Evolutionary conservation across 768 basidiomycete species (phyloP).

Genomic region (Lyophyllum decastes): DNA sequence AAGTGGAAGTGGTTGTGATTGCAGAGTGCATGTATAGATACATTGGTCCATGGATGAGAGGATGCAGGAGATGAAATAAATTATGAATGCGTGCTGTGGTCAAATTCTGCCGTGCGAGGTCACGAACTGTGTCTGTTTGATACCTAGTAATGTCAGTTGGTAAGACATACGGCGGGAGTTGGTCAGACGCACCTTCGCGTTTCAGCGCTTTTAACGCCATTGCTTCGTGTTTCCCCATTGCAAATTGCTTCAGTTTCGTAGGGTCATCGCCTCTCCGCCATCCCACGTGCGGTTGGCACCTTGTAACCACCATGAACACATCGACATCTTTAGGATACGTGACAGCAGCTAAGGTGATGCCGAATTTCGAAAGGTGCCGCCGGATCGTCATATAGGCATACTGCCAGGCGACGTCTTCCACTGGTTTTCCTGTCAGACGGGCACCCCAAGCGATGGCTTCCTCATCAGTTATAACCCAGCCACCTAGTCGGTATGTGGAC

Average conservation of each 20-base stretch:
- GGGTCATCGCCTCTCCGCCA: background rate
- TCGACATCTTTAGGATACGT: background rate
- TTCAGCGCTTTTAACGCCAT: background rate
- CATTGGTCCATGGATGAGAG: no score
- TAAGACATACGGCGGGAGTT: background rate
- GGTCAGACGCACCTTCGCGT: background rate
- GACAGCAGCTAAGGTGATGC: background rate
- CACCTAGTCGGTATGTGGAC: background rate
- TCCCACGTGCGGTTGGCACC: background rate
- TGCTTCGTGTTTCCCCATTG: background rate
- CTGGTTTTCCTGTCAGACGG: background rate
- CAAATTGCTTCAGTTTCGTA: background rate
- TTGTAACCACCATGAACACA: background rate
- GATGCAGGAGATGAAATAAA: no score
- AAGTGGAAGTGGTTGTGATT: no score
- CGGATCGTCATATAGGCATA: background rate
- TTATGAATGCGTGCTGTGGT: background rate
- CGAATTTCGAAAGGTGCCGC: background rate
- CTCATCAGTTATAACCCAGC: background rate
- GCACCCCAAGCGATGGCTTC: background rate
- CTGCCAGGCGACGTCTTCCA: background rate
- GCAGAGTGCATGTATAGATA: no score
- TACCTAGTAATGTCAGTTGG: background rate
- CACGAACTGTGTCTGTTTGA: background rate
- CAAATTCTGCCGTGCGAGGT: background rate